These are phyloP conservation scores for Candida rishiriensis DNA, from an alignment of 805 yeast species.

Conservation along the genomic window DNA sequence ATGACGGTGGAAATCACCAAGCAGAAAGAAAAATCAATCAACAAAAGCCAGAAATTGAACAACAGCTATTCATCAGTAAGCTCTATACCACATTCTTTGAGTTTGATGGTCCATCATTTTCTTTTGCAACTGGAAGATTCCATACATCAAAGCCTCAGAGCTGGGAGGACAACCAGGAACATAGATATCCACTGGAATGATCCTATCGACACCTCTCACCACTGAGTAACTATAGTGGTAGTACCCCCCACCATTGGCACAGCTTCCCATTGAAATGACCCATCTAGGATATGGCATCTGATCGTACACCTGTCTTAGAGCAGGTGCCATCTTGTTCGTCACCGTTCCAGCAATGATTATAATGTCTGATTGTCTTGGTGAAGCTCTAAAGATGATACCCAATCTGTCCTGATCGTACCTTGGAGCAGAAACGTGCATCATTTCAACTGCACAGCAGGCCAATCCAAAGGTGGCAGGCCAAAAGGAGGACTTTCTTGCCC, in stretches of 20 bases:
- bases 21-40: not conserved
- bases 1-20: not conserved
- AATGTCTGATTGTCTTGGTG: constrained; percentile 89
- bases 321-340: constrained; percentile 92
- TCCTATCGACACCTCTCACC: constrained; percentile 85
- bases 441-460: constrained; percentile 92
- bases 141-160: constrained; percentile 86
- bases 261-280: constrained; percentile 92
- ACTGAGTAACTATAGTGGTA: constrained; percentile 87
- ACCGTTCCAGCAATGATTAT: constrained; percentile 91
- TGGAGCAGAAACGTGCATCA: constrained; percentile 92
- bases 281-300: constrained; percentile 94
- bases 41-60: not conserved
- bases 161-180: constrained; percentile 95
- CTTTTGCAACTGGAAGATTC: constrained; percentile 83
- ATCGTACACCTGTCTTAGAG: constrained; percentile 86
- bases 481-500: constrained; percentile 89
- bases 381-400: constrained; percentile 90
- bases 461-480: constrained; percentile 93
- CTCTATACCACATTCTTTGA: constrained; percentile 83
- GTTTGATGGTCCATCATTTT: constrained; percentile 80
- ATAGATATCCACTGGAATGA: constrained; percentile 84
- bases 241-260: constrained; percentile 93
- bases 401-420: constrained; percentile 89
- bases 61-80: constrained; percentile 20